Percentiles rank a stretch among this genome's conserved stretches.
These are phyloP conservation scores for Pilatotrama ljubarskyi DNA, from an alignment of 768 basidiomycete genomes.

Conservation along the genomic window DNA sequence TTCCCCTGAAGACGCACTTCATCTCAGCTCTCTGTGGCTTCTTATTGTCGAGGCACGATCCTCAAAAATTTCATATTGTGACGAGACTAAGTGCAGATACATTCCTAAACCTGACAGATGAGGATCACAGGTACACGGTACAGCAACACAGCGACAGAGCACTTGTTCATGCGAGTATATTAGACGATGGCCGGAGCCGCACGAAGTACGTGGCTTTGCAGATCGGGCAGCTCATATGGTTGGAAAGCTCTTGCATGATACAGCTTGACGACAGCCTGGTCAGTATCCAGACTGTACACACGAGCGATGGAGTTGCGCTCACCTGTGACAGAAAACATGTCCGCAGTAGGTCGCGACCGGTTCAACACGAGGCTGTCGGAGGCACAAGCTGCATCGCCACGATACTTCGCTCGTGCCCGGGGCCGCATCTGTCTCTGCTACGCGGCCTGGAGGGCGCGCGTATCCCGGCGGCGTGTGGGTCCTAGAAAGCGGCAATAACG, in stretches of 20 bases:
- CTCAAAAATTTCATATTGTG: no score
- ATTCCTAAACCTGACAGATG: no score
- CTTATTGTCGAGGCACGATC: no score
- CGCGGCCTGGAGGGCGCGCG: neutral
- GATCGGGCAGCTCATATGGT: constrained; percentile 19
- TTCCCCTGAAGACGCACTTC: no score
- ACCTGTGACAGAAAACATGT: constrained; percentile 31
- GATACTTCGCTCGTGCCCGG: neutral
- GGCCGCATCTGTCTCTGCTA: no score
- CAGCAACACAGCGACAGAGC: no score
- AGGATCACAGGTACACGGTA: no score
- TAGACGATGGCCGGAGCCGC: neutral
- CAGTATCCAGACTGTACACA: neutral
- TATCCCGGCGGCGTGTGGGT: neutral
- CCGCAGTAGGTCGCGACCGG: constrained; percentile 30
- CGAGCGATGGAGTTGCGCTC: neutral
- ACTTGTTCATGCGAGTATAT: no score
- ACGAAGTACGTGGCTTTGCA: constrained; percentile 24
- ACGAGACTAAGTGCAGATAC: no score
- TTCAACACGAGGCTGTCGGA: constrained; percentile 21
- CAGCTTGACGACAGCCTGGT: constrained; percentile 13
- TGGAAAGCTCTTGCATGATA: constrained; percentile 16
- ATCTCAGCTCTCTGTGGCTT: no score
- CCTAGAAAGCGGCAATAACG: neutral
- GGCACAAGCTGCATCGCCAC: constrained; percentile 28